These are phyloP conservation scores for Karstenula rhodostoma DNA, from an alignment of 2,329 filamentous ascomycete genomes.

Conservation along the genomic window DNA sequence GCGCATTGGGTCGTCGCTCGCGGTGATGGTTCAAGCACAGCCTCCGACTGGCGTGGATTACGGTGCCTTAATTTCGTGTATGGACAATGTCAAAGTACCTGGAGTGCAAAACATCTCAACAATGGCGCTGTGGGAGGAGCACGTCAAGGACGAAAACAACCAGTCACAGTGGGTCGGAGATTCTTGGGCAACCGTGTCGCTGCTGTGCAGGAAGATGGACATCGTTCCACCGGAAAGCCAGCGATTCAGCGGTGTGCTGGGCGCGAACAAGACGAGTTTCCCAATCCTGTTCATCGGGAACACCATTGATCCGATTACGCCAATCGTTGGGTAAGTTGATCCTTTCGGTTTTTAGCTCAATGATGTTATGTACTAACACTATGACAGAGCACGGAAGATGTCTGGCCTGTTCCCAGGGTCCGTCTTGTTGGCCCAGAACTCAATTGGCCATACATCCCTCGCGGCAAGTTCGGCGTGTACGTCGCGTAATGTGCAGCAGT, in stretches of 20 bases:
- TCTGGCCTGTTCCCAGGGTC: conserved; percentile 4
- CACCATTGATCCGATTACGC: conserved; percentile 7
- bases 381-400: background rate
- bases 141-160: background rate
- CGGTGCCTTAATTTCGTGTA: conserved; percentile 5
- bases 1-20: conserved; percentile 11
- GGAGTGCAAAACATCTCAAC: background rate
- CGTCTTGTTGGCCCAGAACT: conserved; percentile 1
- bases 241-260: conserved; percentile 11
- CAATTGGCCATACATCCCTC: conserved; percentile 2
- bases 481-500: conserved; percentile 1
- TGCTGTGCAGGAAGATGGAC: conserved; percentile 9
- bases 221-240: conserved; percentile 8
- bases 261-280: conserved; percentile 5
- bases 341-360: background rate
- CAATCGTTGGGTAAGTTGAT: conserved; percentile 3
- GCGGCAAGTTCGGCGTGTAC: background rate
- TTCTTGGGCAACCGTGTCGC: background rate
- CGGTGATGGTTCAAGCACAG: background rate
- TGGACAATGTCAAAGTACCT: conserved; percentile 3
- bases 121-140: conserved; percentile 1
- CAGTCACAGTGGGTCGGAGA: background rate
- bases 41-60: conserved; percentile 2
- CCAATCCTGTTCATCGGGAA: conserved; percentile 9
- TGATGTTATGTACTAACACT: background rate